Evolutionary conservation across 495 filamentous ascomycete species (phyloP), one percentile per base, ranked within the genome.

Genomic region (Cladorrhinum samala): DNA sequence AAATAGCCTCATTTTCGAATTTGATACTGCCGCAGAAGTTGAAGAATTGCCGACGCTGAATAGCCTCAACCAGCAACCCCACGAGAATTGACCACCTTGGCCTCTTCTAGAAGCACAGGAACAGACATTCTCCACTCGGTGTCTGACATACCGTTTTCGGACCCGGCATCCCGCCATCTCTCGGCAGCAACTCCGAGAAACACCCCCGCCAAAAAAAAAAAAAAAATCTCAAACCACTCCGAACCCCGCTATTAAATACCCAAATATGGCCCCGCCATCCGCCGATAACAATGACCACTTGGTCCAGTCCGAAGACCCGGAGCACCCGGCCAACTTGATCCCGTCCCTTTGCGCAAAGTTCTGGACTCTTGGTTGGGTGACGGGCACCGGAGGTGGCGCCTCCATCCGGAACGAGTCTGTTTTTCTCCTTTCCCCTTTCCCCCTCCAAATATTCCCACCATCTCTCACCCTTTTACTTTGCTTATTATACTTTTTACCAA

Each of bases 321-420:
- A 90, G 52, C 94, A 97, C 68, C 93, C 93, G 16, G 90, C 92
- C 49, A 97, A 98, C 71, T 75, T 92, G 50, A 96, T 98, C 56
- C 91, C 89, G 48, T 82, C 84, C 37, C 79, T 98, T 43, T 98
- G 93, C 74, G 84, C 85, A 58, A 89, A 87, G 62, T 98, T 98
- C 72, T 97, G 95, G 78, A 88, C 79, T 20, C 78, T 90, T 61
- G 94, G 93, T 38, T 98, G 93, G 93, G 93, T 97, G 16, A 96
- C 93, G 36, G 93, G 93, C 39, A 98, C 93, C 13, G 93, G 93
- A 52, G 93, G 93, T 49, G 94, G 93, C 24, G 86, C 89, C 46
- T 91, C 86, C 49, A 97, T 98, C 56, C 75, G 79, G n/a, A 65
- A 79, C 46, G 69, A 74, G 79, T 80, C 67, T 59, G 68, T 27